Base-by-base conservation (phyloP, 257 asterid species). In the Vinca minor region DNA sequence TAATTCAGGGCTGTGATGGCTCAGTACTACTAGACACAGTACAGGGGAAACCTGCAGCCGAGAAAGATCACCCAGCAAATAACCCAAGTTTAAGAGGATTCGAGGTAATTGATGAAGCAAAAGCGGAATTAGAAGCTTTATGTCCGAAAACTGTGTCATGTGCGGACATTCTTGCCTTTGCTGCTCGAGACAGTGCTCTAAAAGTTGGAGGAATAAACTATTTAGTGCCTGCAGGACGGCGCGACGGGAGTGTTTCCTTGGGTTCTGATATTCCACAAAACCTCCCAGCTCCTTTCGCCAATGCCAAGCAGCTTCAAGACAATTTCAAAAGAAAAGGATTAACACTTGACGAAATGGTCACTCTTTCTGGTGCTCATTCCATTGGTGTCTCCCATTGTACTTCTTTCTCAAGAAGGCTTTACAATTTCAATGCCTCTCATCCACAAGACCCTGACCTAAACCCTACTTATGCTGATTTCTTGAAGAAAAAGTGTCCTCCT, bases 281-380 rank as follows among this genome's bases (percentile, higher is more conserved):
- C 5, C 71, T 86, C 17, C 91, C 91, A 0, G 59, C 88, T 11
- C 88, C 88, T 0, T 86, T 78, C 77, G n/a, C n/a, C n/a, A 79
- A 78, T 14, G 80, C 74, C 77, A 62, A 70, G 10, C 44, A 71
- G 3, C 84, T 84, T 12, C 11, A 66, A 1, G 75, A 70, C 66
- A 80, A 62, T 32, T 86, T 86, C 29, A 71, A 77, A 14, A 29
- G 65, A 1, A 86, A 86, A 73, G 91, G 88, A 1, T 59, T 86
- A 38, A 63, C 91, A 1, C 77, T 82, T 8, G 91, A 86, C 49
- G 87, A 86, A 12, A 86, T 86, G 91, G 95, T 86, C 3, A 80
- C 85, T 0, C 87, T 86, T 3, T 83, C 94, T 8, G 90, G 90
- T 25, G 80, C 90, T 3, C 87, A 86, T 21, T 86, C 90, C 9